A percentile compares a stretch with the other conserved stretches of the same genome.
These are phyloP conservation scores for Taxawa tesnikishii DNA, from an alignment of 2,329 filamentous ascomycete species.

Conservation along the genomic window DNA sequence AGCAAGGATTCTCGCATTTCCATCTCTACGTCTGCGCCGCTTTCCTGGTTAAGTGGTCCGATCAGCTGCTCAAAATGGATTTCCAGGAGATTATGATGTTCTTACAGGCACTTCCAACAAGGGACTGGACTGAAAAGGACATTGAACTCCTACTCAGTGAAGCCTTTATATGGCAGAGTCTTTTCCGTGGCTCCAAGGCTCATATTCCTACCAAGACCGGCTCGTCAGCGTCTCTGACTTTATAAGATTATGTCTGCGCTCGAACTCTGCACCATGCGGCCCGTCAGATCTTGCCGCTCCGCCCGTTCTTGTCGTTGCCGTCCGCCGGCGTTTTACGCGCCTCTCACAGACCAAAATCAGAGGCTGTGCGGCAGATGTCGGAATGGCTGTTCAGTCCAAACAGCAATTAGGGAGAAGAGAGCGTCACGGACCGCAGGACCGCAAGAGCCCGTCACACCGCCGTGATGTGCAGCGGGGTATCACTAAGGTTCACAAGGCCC, in stretches of 20 bases:
- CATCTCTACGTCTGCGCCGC: conserved; percentile 97
- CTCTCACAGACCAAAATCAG: background rate
- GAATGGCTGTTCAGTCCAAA: too few species aligned
- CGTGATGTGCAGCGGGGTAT: too few species aligned
- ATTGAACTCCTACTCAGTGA: conserved; percentile 92
- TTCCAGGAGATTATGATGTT: conserved; percentile 99
- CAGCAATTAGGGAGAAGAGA: too few species aligned
- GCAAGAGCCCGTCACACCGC: too few species aligned
- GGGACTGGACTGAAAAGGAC: conserved; percentile 94
- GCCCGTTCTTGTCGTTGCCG: too few species aligned
- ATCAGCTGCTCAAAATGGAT: conserved; percentile 91
- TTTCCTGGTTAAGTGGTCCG: conserved; percentile 96
- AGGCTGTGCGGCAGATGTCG: conserved; percentile 1
- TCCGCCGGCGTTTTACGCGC: too few species aligned
- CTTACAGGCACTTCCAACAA: conserved; percentile 82
- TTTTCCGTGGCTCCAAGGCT: conserved; percentile 89
- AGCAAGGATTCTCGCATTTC: conserved; percentile 96
- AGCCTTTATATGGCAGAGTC: conserved; percentile 96
- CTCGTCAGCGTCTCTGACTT: too few species aligned
- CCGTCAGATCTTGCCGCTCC: too few species aligned
- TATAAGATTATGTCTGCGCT: too few species aligned
- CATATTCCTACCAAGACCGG: conserved; percentile 56
- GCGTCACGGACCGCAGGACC: too few species aligned
- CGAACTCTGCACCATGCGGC: too few species aligned
- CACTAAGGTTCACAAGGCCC: conserved; percentile 18